These are phyloP conservation scores for Lactarius quietus DNA, from an alignment of 768 basidiomycete species.

Conservation along the genomic window DNA sequence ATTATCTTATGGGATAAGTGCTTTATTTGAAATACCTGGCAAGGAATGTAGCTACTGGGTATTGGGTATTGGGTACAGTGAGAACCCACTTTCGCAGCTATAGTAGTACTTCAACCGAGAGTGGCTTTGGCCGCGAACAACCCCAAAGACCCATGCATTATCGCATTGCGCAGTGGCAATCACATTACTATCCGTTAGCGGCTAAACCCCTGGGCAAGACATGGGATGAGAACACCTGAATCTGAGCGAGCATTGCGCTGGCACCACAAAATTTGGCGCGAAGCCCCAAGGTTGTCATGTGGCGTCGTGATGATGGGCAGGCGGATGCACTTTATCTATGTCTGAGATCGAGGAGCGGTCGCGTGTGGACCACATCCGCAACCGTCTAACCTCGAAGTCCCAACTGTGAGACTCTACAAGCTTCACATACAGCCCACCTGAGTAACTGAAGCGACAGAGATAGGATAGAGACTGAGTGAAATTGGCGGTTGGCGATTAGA, in stretches of 20 bases:
- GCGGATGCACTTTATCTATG: background rate
- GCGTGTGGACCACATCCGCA: background rate
- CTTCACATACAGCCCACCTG: background rate
- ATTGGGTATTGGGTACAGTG: background rate
- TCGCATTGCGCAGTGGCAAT: background rate
- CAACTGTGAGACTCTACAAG: background rate
- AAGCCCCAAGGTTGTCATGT: background rate
- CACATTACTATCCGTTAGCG: background rate
- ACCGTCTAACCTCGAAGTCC: background rate
- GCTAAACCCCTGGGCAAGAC: background rate
- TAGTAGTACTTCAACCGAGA: background rate
- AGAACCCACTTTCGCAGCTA: background rate
- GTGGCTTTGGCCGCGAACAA: background rate
- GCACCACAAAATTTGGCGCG: background rate
- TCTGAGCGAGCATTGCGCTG: slow-evolving; percentile 6
- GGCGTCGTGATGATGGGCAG: background rate
- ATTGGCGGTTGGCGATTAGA: slow-evolving; percentile 8
- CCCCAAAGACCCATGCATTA: background rate
- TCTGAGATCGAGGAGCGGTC: background rate
- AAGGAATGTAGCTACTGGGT: no score
- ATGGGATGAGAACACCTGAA: background rate
- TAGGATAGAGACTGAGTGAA: background rate
- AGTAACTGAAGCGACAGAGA: background rate
- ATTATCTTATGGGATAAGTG: no score
- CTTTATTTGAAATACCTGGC: no score